A percentile compares a stretch with the other conserved stretches of the same genome.
phyloP scores from a whole-genome alignment of 1,139 yeast genomes.

The Suhomyces terraborum region DNA sequence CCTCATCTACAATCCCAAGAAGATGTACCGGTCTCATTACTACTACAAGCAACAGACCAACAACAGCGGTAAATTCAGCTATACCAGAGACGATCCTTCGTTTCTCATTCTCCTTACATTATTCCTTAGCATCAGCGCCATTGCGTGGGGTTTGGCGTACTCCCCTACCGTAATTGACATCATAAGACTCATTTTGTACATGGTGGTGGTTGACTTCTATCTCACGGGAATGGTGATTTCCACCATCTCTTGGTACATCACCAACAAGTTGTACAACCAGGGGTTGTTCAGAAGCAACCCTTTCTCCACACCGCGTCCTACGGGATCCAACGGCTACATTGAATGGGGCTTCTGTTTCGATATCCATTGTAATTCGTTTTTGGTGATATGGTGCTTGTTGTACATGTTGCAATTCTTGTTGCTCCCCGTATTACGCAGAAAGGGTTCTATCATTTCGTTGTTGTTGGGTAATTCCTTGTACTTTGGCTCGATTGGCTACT shows the following conservation, averaged over 20 bases:
- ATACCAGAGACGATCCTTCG: conserved; percentile 92
- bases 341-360: conserved; percentile 97
- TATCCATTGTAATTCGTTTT: conserved; percentile 85
- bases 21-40: conserved; percentile 79
- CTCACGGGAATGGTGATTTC: conserved; percentile 70
- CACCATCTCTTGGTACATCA: conserved; percentile 70
- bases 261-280: conserved; percentile 56
- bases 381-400: conserved; percentile 75
- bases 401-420: conserved; percentile 77
- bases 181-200: conserved; percentile 64
- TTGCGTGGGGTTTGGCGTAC: conserved; percentile 90
- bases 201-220: conserved; percentile 85
- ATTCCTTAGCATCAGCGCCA: conserved; percentile 68
- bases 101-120: conserved; percentile 71
- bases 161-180: conserved; percentile 64
- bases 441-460: conserved; percentile 60
- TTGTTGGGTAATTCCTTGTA: conserved; percentile 79
- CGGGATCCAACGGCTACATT: conserved; percentile 36
- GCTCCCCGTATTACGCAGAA: conserved; percentile 67
- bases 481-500: conserved; percentile 69
- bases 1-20: conserved; percentile 70
- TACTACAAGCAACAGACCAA: conserved; percentile 55
- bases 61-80: conserved; percentile 37
- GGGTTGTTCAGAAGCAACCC: conserved; percentile 6
- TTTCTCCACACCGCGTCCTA: conserved; percentile 3